These are phyloP conservation scores for Euphrasia arctica DNA, from an alignment of 305 asterid genomes.

Conservation along the genomic window DNA sequence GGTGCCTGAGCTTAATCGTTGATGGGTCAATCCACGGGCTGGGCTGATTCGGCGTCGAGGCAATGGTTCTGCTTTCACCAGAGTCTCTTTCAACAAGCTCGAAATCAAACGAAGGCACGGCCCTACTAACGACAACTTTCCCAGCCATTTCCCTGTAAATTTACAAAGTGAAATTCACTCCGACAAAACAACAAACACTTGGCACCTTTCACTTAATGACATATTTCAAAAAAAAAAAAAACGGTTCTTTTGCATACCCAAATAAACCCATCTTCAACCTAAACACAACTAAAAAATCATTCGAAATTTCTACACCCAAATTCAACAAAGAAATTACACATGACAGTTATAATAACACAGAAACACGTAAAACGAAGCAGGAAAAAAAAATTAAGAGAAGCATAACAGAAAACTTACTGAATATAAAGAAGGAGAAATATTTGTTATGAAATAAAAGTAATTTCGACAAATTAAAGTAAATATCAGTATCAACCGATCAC, in stretches of 20 bases:
- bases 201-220: no score
- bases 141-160: constrained; percentile 63
- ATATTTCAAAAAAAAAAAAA: no score
- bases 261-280: constrained; percentile 8
- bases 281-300: not conserved
- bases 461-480: constrained; percentile 30
- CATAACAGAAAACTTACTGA: constrained; percentile 27
- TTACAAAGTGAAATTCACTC: constrained; percentile 1
- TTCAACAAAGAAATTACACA: not conserved
- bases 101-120: constrained; percentile 57
- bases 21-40: constrained; percentile 71
- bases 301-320: constrained; percentile 1
- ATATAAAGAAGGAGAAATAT: constrained; percentile 17
- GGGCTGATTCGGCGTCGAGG: constrained; percentile 43
- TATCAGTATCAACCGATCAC: constrained; percentile 21
- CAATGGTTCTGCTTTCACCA: constrained; percentile 38
- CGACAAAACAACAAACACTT: constrained; percentile 15
- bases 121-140: constrained; percentile 41
- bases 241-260: no score
- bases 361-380: not conserved
- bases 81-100: constrained; percentile 71
- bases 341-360: not conserved
- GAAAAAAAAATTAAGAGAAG: not conserved
- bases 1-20: constrained; percentile 69
- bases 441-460: constrained; percentile 19